Conservation (phyloP, 768 basidiomycete species). For the Podaxis sp. region DNA sequence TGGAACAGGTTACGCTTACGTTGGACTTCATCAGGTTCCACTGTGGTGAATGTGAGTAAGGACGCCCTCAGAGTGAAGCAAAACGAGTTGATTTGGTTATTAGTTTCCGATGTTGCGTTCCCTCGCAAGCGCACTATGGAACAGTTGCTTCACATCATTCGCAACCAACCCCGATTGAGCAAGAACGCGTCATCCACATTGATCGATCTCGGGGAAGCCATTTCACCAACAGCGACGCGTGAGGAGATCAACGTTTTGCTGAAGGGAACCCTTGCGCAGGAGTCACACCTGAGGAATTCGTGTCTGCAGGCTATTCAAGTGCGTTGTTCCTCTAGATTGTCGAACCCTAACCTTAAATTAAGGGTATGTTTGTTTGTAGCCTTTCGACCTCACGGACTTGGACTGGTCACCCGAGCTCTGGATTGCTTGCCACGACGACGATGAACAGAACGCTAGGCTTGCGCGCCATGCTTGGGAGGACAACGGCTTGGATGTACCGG, state of each 20-base stretch:
- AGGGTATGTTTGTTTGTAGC: constrained; percentile 41
- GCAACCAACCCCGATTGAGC: constrained; percentile 74
- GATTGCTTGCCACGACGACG: constrained; percentile 83
- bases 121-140: constrained; percentile 72
- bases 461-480: constrained; percentile 91
- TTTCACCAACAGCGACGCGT: constrained; percentile 58
- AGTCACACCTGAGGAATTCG: constrained; percentile 83
- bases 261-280: constrained; percentile 76
- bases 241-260: constrained; percentile 70
- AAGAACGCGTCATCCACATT: constrained; percentile 84
- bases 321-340: not conserved
- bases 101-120: constrained; percentile 71
- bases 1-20: constrained; percentile 77
- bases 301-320: constrained; percentile 93
- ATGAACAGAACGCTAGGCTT: constrained; percentile 83
- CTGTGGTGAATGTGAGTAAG: constrained; percentile 67
- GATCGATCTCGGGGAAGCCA: constrained; percentile 78
- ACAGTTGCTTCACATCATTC: constrained; percentile 70
- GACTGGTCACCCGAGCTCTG: constrained; percentile 92
- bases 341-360: constrained; percentile 4
- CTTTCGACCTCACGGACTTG: constrained; percentile 90
- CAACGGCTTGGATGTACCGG: constrained; percentile 87
- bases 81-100: not conserved
- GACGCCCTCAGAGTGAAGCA: not conserved
- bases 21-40: constrained; percentile 72